phyloP scores from a whole-genome alignment of 495 filamentous ascomycete species.

The Annulohypoxylon maeteangense region DNA sequence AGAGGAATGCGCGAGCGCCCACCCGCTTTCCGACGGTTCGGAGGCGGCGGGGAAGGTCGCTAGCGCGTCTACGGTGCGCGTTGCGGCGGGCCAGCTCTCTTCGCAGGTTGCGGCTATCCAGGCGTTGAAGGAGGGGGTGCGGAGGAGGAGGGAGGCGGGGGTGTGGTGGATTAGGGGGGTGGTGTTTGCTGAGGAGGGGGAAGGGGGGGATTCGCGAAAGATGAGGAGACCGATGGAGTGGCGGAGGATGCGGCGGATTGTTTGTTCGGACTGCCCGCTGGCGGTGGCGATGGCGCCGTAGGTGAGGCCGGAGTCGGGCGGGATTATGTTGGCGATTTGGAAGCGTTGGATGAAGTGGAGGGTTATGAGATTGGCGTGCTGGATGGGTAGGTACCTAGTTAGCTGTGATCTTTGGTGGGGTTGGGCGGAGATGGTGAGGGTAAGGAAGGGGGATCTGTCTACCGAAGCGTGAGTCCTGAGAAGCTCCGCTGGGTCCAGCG shows the following conservation, averaged over 20 bases:
- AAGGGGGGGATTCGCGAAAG: neutral
- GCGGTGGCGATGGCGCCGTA: neutral
- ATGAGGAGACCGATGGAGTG: neutral
- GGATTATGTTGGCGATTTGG: neutral
- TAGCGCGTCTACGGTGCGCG: neutral
- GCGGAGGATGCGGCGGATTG: neutral
- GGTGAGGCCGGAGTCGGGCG: neutral
- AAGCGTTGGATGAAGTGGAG: constrained; percentile 9
- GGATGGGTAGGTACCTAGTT: neutral
- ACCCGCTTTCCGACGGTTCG: constrained; percentile 1
- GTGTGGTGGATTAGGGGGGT: neutral
- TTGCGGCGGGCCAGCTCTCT: constrained; percentile 8
- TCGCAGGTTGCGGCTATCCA: constrained; percentile 7
- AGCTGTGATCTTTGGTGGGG: neutral
- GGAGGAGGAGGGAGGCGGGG: constrained; percentile 1
- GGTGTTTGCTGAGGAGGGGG: no score
- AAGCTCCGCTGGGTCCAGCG: constrained; percentile 3
- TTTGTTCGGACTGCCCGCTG: neutral
- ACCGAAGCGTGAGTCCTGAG: constrained; percentile 2
- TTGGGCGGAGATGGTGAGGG: neutral
- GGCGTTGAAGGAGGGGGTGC: neutral
- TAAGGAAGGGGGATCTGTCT: neutral
- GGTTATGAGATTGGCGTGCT: constrained; percentile 1
- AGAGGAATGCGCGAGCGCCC: neutral
- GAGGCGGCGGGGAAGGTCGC: neutral